Evolutionary conservation across 371 early-diverging fungal genomes (phyloP).

Genomic region (Actinomortierella ambigua): DNA sequence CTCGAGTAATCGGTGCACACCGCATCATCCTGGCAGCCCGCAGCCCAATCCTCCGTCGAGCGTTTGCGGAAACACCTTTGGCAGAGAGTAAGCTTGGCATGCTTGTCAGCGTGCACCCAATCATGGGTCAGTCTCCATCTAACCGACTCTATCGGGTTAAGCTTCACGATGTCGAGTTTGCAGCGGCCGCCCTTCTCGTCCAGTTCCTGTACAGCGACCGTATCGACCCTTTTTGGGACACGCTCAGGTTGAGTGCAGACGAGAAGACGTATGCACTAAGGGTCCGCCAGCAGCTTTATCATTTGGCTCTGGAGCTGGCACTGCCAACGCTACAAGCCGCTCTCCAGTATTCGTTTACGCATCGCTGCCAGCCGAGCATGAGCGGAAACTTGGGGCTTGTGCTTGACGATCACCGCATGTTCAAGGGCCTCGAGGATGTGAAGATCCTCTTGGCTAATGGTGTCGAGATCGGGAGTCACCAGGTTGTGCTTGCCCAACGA

Average conservation of each 20-base stretch:
- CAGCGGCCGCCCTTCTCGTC: conserved; percentile 29
- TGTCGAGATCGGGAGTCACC: conserved; percentile 51
- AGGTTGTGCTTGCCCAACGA: conserved; percentile 62
- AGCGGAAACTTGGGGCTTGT: conserved; percentile 17
- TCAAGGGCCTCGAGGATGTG: conserved; percentile 45
- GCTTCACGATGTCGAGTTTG: conserved; percentile 21
- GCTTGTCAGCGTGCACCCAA: conserved; percentile 16
- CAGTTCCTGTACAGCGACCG: conserved; percentile 46
- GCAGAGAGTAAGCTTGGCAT: conserved; percentile 10
- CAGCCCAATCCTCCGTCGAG: conserved; percentile 21
- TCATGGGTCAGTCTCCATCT: too few relatives aligned
- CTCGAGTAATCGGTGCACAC: conserved; percentile 54
- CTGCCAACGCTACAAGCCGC: conserved; percentile 37
- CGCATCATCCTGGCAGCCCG: conserved; percentile 49
- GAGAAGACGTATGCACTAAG: conserved; percentile 17
- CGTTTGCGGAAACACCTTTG: conserved; percentile 20
- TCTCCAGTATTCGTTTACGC: conserved; percentile 39
- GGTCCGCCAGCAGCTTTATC: conserved; percentile 41
- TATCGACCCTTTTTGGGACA: conserved; percentile 42
- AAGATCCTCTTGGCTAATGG: conserved; percentile 49
- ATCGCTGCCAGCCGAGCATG: conserved; percentile 28
- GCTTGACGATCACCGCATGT: conserved; percentile 1
- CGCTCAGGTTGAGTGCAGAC: conserved; percentile 14
- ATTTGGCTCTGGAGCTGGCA: conserved; percentile 26
- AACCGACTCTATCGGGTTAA: too few relatives aligned